Base-by-base conservation (phyloP, 768 basidiomycete species). In the Lyophyllum atratum region DNA sequence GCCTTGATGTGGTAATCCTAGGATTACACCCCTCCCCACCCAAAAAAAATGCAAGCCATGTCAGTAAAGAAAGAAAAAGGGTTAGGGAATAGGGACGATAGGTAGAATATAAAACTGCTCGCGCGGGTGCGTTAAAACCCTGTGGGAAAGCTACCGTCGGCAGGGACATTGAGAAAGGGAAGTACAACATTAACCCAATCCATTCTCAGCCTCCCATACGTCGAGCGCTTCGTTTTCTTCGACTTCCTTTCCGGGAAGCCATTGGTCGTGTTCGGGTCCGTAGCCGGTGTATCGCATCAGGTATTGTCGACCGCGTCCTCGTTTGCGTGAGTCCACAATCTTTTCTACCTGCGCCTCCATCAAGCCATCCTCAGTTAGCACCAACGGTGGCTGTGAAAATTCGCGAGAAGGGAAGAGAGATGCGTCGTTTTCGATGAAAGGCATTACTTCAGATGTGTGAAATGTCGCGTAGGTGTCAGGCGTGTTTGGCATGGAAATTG, bases 201-300 rank as follows among this genome's bases (percentile, higher is more conserved):
- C 42, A 44, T 44, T 12, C 15, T 11, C 24, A 11, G 26, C 26
- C 37, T 28, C 4, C 51, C 51, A 52, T 0, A 4, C 28, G 40
- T 42, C 39, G 14, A 52, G 24, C 1, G 40, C 26, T 3, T 3
- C 6, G 12, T 25, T 52, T 21, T 43, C 21, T 2, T 24, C 25
- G 8, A 52, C 11, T 11, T 44, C 42, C 8, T 2, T 1, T 7
- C 51, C 51, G 2, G 40, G 9, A 25, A 52, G 4, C 51, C 51
- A 52, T 6, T 11, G 26, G 26, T 52, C 51, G 12, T 52, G 31
- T 21, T 66, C 64, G 0, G 60, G 40, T 0, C 68, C 64, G 26
- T 68, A 69, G 0, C 72, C 71, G 0, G 10, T 2, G 72, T 71
- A 77, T 0, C 64, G 56, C 0, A 77, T 68, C 0, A 74, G 59